A percentile compares a stretch with the other conserved stretches of the same genome.
Evolutionary conservation across 768 basidiomycete genomes (phyloP).

Genomic region (Lactarius tabidus): DNA sequence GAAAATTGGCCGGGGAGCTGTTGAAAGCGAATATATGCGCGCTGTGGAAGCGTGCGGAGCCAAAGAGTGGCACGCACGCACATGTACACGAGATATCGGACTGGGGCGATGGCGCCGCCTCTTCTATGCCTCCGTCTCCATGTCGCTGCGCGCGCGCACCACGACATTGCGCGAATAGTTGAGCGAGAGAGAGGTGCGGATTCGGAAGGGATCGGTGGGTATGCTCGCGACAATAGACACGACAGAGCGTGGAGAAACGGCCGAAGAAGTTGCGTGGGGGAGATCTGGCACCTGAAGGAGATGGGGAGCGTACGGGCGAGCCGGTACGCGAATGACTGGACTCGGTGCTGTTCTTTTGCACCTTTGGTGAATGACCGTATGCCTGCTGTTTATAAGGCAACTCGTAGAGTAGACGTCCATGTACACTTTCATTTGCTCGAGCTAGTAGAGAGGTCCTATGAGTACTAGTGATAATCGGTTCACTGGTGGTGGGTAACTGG

Average conservation of each 20-base stretch:
- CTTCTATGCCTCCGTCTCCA: conserved; percentile 11
- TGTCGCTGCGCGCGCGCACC: background rate
- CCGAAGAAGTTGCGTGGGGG: conserved; percentile 54
- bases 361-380: conserved; percentile 25
- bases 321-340: conserved; percentile 39
- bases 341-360: conserved; percentile 29
- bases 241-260: conserved; percentile 49
- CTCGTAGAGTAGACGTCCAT: background rate
- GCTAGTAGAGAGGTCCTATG: conserved; percentile 12
- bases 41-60: conserved; percentile 21
- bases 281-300: conserved; percentile 45
- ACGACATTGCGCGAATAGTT: conserved; percentile 13
- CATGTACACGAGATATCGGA: conserved; percentile 7
- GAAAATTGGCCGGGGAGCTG: conserved; percentile 43
- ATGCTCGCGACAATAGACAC: conserved; percentile 41
- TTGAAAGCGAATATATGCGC: conserved; percentile 34
- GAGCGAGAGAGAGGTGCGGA: conserved; percentile 24
- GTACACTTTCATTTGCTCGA: conserved; percentile 12
- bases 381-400: background rate
- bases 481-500: conserved; percentile 16
- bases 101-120: background rate
- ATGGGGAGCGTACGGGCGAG: conserved; percentile 32
- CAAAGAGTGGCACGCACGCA: no score
- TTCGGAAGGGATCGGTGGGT: conserved; percentile 35
- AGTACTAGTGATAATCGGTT: conserved; percentile 15